Evolutionary conservation across 2,329 filamentous ascomycete genomes (phyloP), one percentile per base, ranked within the genome.

Genomic region (Aspergillus pseudoviridinutans): DNA sequence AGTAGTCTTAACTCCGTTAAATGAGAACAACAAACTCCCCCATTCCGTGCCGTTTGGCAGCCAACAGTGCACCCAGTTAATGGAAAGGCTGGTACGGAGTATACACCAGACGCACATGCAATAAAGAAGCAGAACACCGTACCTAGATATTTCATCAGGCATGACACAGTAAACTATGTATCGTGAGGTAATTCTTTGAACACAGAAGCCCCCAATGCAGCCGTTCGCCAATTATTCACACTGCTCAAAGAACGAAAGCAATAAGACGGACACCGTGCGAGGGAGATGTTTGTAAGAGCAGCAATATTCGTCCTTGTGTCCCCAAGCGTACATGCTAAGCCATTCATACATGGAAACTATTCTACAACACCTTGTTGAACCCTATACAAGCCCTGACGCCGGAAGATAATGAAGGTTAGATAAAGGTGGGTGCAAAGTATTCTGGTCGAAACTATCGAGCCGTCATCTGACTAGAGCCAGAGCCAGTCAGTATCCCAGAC

Each of bases 401-500:
- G 46, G 41, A 47, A 44, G 24, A 5, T 49, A 29, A 14, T 51
- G 41, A 24, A 20, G 46, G 53, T 49, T 28, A 49, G 41, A 51
- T n/a, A n/a, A 9, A 22, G 24, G 54, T 51, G 22, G 14, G 22
- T n/a, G 22, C 24, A 47, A 54, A 54, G 42, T 17, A 12, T 42
- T 49, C 12, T 28, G 46, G 24, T 41, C 22, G 38, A 24, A 41
- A 50, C 57, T 66, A 75, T 56, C 71, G 71, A 49, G 69, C 66
- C 27, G 65, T 64, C 67, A 74, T 70, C 50, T 69, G 66, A 61
- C 66, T 73, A 56, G 66, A 67, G 50, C 66, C 65, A 47, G 68
- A 58, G 54, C 63, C 67, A 42, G 67, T 64, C 51, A 67, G 63
- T 55, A 73, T 60, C 17, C 67, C 66, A 9, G 64, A 55, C 24